Conservation (phyloP, 495 filamentous ascomycete species). For the Neurospora sublineolata region DNA sequence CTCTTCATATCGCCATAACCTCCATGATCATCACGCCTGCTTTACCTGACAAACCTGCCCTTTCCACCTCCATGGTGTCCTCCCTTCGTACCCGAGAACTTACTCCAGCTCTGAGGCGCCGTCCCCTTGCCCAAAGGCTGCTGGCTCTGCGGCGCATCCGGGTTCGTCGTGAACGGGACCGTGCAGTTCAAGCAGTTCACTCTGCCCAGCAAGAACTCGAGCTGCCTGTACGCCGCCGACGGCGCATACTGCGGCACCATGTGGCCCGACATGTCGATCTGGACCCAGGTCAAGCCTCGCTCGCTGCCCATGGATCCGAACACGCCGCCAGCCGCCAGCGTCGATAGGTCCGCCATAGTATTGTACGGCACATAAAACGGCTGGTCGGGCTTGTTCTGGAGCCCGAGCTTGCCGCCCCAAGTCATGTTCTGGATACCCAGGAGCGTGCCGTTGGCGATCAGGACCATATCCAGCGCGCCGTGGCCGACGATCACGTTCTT, state of each 20-base stretch:
- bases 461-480: constrained; percentile 45
- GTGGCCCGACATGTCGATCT: constrained; percentile 48
- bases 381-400: constrained; percentile 44
- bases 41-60: background rate
- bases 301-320: constrained; percentile 54
- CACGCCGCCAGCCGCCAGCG: constrained; percentile 40
- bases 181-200: constrained; percentile 32
- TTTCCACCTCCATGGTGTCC: background rate
- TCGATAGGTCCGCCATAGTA: constrained; percentile 23
- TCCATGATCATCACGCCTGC: background rate
- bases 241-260: constrained; percentile 57
- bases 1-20: background rate
- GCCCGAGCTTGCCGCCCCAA: constrained; percentile 62
- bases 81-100: background rate
- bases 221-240: constrained; percentile 50
- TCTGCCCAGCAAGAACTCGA: constrained; percentile 56
- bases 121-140: constrained; percentile 18
- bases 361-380: constrained; percentile 59
- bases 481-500: constrained; percentile 60
- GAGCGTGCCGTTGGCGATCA: constrained; percentile 57
- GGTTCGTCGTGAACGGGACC: constrained; percentile 19
- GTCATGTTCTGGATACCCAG: constrained; percentile 78
- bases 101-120: constrained; percentile 20
- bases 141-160: constrained; percentile 8
- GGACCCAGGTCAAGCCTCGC: constrained; percentile 57